These are phyloP conservation scores for Apocynum venetum DNA, from an alignment of 257 asterid genomes.

Conservation along the genomic window DNA sequence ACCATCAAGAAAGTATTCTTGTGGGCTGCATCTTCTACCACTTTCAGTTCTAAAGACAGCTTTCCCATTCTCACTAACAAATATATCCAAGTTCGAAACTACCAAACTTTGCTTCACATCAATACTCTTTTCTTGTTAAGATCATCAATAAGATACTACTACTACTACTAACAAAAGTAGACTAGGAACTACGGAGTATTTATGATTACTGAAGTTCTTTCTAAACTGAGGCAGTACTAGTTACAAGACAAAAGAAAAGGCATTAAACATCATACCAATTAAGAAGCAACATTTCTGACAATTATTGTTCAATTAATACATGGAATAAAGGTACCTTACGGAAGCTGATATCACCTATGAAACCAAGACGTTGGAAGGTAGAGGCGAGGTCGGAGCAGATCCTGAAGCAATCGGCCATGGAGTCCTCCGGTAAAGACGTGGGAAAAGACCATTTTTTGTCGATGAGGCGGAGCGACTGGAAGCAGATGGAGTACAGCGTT, in stretches of 20 bases:
- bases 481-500: slow-evolving; percentile 41
- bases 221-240: not conserved
- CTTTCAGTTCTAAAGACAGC: not conserved
- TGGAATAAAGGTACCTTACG: slow-evolving; percentile 39
- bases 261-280: not conserved
- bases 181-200: not conserved
- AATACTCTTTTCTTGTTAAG: not conserved
- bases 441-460: slow-evolving; percentile 36
- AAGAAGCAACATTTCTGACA: not conserved
- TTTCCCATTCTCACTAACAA: not conserved
- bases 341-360: slow-evolving; percentile 48
- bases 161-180: not conserved
- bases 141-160: not conserved
- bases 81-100: not conserved
- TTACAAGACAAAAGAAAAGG: not conserved
- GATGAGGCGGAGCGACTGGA: slow-evolving; percentile 40
- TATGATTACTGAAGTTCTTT: not conserved
- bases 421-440: slow-evolving; percentile 43
- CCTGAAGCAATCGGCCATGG: slow-evolving; percentile 45
- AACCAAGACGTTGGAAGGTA: slow-evolving; percentile 48
- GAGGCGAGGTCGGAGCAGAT: slow-evolving; percentile 47
- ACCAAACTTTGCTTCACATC: not conserved
- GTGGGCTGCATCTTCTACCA: not conserved
- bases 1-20: not conserved
- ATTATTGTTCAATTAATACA: not conserved